phyloP scores from a whole-genome alignment of 352 stramenopile species.

The Globisporangium mamillatum region DNA sequence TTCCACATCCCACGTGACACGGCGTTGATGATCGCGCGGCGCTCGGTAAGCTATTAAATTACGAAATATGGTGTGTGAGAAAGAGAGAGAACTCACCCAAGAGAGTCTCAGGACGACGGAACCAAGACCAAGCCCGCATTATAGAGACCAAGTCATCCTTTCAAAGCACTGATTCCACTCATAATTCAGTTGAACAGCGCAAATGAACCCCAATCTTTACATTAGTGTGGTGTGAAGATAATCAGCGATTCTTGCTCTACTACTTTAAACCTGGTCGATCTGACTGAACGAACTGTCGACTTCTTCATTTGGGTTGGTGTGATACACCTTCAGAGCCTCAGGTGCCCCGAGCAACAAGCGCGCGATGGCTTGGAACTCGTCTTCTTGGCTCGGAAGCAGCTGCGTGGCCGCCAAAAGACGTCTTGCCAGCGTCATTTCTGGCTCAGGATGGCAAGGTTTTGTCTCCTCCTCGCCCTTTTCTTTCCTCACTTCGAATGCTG shows the following conservation, averaged over 20 bases:
- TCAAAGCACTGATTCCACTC: background rate
- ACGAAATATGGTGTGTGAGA: background rate
- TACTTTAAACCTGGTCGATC: background rate
- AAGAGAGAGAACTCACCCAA: background rate
- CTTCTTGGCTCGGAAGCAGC: slow-evolving; percentile 23
- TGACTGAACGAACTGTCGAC: slow-evolving; percentile 24
- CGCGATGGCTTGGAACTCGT: slow-evolving; percentile 38
- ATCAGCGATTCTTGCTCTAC: background rate
- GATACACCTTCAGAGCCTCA: background rate
- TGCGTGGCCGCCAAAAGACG: background rate
- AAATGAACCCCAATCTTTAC: background rate
- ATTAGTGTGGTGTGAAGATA: background rate
- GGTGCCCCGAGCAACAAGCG: slow-evolving; percentile 23
- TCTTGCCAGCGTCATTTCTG: background rate
- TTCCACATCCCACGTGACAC: slow-evolving; percentile 62
- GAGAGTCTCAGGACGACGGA: background rate
- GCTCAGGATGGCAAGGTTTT: background rate
- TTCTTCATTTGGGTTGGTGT: slow-evolving; percentile 25
- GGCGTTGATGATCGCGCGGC: slow-evolving; percentile 49
- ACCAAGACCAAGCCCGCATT: background rate
- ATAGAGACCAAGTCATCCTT: slow-evolving; percentile 3
- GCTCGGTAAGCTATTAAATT: slow-evolving; percentile 13
- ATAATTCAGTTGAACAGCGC: background rate
- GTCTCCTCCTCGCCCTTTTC: background rate
- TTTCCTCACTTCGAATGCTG: background rate